Base-by-base conservation (phyloP, 495 filamentous ascomycete genomes). In the Paragyromitra xinjiangensis region DNA sequence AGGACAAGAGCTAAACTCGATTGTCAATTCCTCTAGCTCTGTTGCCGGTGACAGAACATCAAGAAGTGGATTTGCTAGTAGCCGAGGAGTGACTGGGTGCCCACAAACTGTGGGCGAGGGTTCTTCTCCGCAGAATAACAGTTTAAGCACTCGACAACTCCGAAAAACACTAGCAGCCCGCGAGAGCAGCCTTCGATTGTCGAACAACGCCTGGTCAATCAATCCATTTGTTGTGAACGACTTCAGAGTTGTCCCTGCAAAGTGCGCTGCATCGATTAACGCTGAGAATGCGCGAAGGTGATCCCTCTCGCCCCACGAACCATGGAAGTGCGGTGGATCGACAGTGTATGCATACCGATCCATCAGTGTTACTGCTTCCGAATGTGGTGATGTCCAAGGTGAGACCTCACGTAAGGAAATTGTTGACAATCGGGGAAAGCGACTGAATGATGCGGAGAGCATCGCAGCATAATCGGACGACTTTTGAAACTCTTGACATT, bases 401-500 rank as follows among this genome's bases (percentile, higher is more conserved):
- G 69, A 77, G 16, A 59, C 62, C 26, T 77, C 69, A 29, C 29
- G 69, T 19, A 77, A 59, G 14, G 29, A 64, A 12, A 77, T 64
- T 14, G 8, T 37, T 14, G 39, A 77, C n/a, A 77, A 19, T 51
- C 51, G 45, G 5, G 74, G 69, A 2, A 77, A 29, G 12, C 74
- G 40, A 19, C 74, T 65, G 51, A 73, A 77, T 11, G 74, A 26
- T 0, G 74, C 62, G 4, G 74, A 73, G 26, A 77, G 61, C 69
- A 77, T 77, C 9, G 74, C 69, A 50, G 69, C 69, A 55, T 77
- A 77, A 44, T 73, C 74, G 3, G 74, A 77, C 8, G 74, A 77
- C 19, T 65, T n/a, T 42, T 73, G 69, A 11, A 77, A 77, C 16
- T 73, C 51, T 40, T 77, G 74, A 16, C 69, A 77, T 59, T 77